A percentile compares a stretch with the other conserved stretches of the same genome.
phyloP scores from a whole-genome alignment of 2,329 filamentous ascomycete genomes.

The Aspergillus niger region DNA sequence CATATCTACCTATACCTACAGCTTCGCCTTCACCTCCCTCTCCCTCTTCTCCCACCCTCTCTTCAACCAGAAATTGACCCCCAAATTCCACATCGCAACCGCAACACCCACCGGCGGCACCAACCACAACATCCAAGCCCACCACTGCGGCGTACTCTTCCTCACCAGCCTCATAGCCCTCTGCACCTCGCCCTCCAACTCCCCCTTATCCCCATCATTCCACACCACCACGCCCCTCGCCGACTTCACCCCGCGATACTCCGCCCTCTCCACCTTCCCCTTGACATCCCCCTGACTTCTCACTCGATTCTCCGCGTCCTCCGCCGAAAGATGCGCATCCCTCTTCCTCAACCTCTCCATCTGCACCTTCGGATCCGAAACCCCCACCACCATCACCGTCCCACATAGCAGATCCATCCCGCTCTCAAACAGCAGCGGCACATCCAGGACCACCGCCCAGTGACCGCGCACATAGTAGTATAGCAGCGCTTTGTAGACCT shows the following conservation, averaged over 20 bases:
- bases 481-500: slow-evolving; percentile 77
- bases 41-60: slow-evolving; percentile 67
- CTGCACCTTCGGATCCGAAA: slow-evolving; percentile 76
- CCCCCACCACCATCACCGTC: slow-evolving; percentile 81
- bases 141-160: slow-evolving; percentile 72
- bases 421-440: slow-evolving; percentile 89
- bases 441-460: slow-evolving; percentile 90
- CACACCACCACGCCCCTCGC: slow-evolving; percentile 76
- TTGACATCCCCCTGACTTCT: slow-evolving; percentile 82
- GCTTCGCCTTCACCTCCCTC: slow-evolving; percentile 60
- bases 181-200: slow-evolving; percentile 68
- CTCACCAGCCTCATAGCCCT: slow-evolving; percentile 66
- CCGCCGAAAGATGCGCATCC: slow-evolving; percentile 75
- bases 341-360: slow-evolving; percentile 74
- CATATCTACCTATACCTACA: slow-evolving; percentile 43
- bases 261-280: slow-evolving; percentile 75
- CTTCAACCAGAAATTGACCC: slow-evolving; percentile 70
- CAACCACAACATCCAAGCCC: slow-evolving; percentile 69
- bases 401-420: slow-evolving; percentile 84
- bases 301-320: slow-evolving; percentile 86
- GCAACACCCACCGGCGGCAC: slow-evolving; percentile 74
- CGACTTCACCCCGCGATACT: slow-evolving; percentile 55
- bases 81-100: slow-evolving; percentile 70
- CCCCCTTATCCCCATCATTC: slow-evolving; percentile 78
- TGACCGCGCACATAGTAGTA: slow-evolving; percentile 70